Conservation (phyloP, 768 basidiomycete species). For the Lactifluus piperatus region DNA sequence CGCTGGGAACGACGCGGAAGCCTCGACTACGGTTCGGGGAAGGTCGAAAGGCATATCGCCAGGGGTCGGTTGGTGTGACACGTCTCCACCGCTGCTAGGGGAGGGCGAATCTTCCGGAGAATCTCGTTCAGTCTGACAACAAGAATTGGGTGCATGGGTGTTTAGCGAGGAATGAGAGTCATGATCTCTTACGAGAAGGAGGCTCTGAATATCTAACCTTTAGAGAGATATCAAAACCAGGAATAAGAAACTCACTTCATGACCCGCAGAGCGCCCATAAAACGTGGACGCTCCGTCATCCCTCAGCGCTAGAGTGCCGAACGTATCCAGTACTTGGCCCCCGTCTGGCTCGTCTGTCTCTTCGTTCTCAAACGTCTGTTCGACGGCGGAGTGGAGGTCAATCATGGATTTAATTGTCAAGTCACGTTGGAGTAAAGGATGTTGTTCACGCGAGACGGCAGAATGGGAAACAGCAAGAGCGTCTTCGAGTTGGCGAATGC, state of each 20-base stretch:
- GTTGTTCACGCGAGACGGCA: conserved; percentile 36
- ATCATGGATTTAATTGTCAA: conserved; percentile 59
- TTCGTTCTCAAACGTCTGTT: conserved; percentile 30
- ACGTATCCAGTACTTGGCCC: conserved; percentile 53
- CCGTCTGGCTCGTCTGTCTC: conserved; percentile 24
- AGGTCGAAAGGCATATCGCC: background rate
- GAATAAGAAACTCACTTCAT: conserved; percentile 42
- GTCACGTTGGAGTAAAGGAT: conserved; percentile 53
- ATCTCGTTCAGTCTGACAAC: conserved; percentile 7
- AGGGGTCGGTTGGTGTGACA: background rate
- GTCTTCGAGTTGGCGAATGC: conserved; percentile 64
- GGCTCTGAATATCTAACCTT: background rate
- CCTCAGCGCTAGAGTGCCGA: conserved; percentile 59
- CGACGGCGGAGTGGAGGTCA: conserved; percentile 54
- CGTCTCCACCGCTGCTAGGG: background rate
- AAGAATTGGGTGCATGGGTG: background rate
- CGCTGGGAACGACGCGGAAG: conserved; percentile 10
- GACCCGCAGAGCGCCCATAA: conserved; percentile 63
- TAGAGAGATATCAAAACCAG: background rate
- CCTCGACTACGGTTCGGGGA: background rate
- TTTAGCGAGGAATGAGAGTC: background rate
- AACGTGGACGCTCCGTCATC: conserved; percentile 66
- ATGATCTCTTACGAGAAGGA: conserved; percentile 14
- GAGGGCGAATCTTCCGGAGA: background rate
- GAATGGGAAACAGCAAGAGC: conserved; percentile 51